Base-by-base conservation (phyloP, 2,329 filamentous ascomycete species). In the Venturia oleaginea region DNA sequence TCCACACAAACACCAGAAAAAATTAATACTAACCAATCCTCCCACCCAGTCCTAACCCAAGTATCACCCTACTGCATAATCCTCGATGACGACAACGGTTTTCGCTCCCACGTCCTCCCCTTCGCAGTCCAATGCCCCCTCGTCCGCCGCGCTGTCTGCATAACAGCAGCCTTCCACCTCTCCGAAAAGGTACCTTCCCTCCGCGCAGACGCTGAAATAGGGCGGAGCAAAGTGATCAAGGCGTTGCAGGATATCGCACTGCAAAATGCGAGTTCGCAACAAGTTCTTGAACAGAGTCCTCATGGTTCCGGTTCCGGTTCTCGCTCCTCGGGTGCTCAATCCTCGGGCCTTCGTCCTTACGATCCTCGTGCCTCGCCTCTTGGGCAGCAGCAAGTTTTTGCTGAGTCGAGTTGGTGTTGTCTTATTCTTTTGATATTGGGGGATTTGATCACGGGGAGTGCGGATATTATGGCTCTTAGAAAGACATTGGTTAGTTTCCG, bases 391-490 rank as follows among this genome's bases (percentile, higher is more conserved):
- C 27, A 34, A 3, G 30, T 57, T n/a, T 57, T 32, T 15, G 38
- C 60, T 1, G 38, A 46, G 19, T 30, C 67, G 70, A 76, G 73
- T 2, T 71, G 76, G 67, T 74, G 75, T 0, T 77, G 75, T 0
- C 68, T 78, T 13, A 66, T 78, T 1, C 72, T 78, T 0, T 69
- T 78, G 0, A 67, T 78, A 0, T 76, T 78, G 0, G 76, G 76
- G 0, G 76, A 78, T 17, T 77, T 76, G 0, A 76, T 78, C 7
- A 78, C 76, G 0, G 76, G 75, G 0, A 74, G 75, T 3, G 70
- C 70, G 24, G 76, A 78, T 62, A 62, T 62, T 19, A 37, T 62
- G 60, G 43, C 60, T 37, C n/a, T 51, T 17, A 13, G 43, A 6
- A 43, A 34, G 24, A 43, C 43, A 17, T 51, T 62, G 43, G 42